A percentile compares a stretch with the other conserved stretches of the same genome.
phyloP scores from a whole-genome alignment of 2,329 filamentous ascomycete genomes.

The Trichoderma gracile region DNA sequence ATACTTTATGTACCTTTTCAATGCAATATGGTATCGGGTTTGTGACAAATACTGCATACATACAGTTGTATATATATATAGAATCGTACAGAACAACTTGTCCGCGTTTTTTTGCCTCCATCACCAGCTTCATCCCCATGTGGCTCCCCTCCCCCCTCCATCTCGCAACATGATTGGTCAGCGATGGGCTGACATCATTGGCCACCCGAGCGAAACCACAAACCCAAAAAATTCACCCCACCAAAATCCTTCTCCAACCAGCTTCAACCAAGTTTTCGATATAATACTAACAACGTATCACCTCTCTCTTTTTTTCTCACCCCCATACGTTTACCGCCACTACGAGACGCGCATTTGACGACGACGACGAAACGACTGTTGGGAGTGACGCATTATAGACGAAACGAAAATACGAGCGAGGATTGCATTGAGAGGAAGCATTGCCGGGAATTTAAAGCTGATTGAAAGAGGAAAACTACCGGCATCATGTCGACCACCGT shows the following conservation, averaged over 20 bases:
- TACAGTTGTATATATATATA: neutral
- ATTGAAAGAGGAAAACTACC: constrained; percentile 19
- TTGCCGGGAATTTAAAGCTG: neutral
- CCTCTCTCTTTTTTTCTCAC: neutral
- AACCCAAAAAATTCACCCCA: constrained; percentile 45
- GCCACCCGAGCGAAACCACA: constrained; percentile 22
- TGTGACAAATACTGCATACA: too few species aligned
- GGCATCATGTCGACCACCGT: constrained; percentile 91
- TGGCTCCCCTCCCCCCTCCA: neutral
- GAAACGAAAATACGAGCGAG: neutral
- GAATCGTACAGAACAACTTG: too few species aligned
- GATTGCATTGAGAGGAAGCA: neutral
- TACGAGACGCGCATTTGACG: too few species aligned
- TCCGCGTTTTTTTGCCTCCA: too few species aligned
- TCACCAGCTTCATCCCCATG: neutral
- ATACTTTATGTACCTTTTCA: too few species aligned
- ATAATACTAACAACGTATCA: neutral
- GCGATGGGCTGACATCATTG: constrained; percentile 39
- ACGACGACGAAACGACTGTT: neutral
- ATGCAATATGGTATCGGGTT: too few species aligned
- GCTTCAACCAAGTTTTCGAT: constrained; percentile 21
- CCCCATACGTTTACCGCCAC: too few species aligned
- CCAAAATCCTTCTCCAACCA: constrained; percentile 34
- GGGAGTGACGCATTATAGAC: neutral
- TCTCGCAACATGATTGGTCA: constrained; percentile 10